A percentile compares a stretch with the other conserved stretches of the same genome.
Evolutionary conservation across 108 stramenopile species (phyloP).

Genomic region (Skeletonema menzelii): DNA sequence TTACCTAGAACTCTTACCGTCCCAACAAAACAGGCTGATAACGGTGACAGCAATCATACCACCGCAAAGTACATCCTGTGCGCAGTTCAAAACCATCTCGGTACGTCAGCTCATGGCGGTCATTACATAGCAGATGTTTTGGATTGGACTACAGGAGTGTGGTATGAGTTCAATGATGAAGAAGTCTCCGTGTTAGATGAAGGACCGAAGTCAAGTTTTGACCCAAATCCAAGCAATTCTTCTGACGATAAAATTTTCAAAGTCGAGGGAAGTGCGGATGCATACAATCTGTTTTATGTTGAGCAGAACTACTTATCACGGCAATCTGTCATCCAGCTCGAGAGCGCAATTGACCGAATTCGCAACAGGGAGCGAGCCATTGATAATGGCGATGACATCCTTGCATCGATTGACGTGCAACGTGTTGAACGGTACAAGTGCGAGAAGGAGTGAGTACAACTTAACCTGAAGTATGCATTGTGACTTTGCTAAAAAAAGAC

Average conservation of each 20-base stretch:
- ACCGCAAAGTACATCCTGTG: slow-evolving; percentile 57
- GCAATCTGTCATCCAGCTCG: slow-evolving; percentile 15
- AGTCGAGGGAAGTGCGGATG: slow-evolving; percentile 62
- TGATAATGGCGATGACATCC: background rate
- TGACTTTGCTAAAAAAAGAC: background rate
- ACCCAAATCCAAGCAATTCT: slow-evolving; percentile 19
- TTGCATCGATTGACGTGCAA: background rate
- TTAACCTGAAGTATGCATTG: background rate
- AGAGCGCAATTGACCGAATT: slow-evolving; percentile 10
- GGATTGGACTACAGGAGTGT: slow-evolving; percentile 84
- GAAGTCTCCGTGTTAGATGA: slow-evolving; percentile 55
- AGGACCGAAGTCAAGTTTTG: slow-evolving; percentile 62
- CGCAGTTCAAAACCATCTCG: slow-evolving; percentile 83
- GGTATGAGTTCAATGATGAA: slow-evolving; percentile 90
- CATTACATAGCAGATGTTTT: slow-evolving; percentile 87
- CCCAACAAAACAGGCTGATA: slow-evolving; percentile 6
- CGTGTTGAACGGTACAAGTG: background rate
- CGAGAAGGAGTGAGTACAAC: background rate
- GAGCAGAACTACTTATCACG: slow-evolving; percentile 62
- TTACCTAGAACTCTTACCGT: slow-evolving; percentile 56
- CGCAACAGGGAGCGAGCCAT: background rate
- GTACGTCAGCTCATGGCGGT: slow-evolving; percentile 79
- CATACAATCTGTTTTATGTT: slow-evolving; percentile 90
- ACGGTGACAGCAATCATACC: background rate
- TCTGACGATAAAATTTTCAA: background rate